Percentiles rank a stretch among this genome's conserved stretches.
Conservation (phyloP, 1,139 yeast genomes). For the Eremothecium coryli region DNA sequence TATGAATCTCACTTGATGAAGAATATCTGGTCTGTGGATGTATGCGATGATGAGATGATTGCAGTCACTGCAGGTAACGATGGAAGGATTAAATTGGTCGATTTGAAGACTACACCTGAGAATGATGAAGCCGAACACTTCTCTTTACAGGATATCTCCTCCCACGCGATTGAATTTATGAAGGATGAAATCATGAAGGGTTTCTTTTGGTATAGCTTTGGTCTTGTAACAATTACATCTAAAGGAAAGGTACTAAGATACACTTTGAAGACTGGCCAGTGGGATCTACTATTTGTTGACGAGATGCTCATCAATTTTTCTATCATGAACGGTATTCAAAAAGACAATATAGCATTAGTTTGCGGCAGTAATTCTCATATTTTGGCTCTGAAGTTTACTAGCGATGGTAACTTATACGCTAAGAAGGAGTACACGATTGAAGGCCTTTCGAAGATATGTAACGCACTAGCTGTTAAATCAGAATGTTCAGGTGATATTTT, state of each 20-base stretch:
- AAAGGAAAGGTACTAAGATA: slow-evolving; percentile 44
- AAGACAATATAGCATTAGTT: slow-evolving; percentile 37
- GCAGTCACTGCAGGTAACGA: slow-evolving; percentile 86
- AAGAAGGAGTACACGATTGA: slow-evolving; percentile 15
- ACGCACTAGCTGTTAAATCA: slow-evolving; percentile 36
- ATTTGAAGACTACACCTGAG: slow-evolving; percentile 33
- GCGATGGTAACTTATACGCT: slow-evolving; percentile 15
- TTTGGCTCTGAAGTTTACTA: slow-evolving; percentile 37
- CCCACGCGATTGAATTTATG: slow-evolving; percentile 26
- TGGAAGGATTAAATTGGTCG: slow-evolving; percentile 63
- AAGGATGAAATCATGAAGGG: slow-evolving; percentile 54
- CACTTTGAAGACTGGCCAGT: slow-evolving; percentile 24
- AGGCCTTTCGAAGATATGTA: slow-evolving; percentile 42
- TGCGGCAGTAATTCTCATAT: slow-evolving; percentile 48
- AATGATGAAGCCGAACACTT: slow-evolving; percentile 28
- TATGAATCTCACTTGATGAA: slow-evolving; percentile 72
- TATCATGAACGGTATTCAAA: slow-evolving; percentile 40
- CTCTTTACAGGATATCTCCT: slow-evolving; percentile 32
- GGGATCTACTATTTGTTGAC: slow-evolving; percentile 32
- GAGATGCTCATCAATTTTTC: slow-evolving; percentile 40
- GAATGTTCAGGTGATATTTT: slow-evolving; percentile 30
- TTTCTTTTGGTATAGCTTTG: slow-evolving; percentile 39
- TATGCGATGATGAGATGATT: slow-evolving; percentile 38
- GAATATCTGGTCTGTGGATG: slow-evolving; percentile 78
- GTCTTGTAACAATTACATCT: slow-evolving; percentile 52